These are phyloP conservation scores for Vitis rupestris DNA, from an alignment of 164 flowering plant species.

Conservation along the genomic window DNA sequence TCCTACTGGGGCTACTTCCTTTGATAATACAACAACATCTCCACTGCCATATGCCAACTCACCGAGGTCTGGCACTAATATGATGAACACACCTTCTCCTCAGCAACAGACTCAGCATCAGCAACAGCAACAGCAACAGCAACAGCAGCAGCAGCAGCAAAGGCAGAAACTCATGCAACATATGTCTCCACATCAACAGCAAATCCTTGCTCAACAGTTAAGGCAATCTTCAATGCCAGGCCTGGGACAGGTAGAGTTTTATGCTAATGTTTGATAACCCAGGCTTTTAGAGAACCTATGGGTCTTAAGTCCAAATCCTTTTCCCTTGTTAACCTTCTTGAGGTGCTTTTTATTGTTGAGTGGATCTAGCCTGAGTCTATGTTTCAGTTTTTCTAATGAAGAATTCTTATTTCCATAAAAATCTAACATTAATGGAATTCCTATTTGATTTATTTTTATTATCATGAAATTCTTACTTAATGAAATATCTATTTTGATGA, in stretches of 20 bases:
- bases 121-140: constrained; percentile 59
- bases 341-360: no score
- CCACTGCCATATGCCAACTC: constrained; percentile 93
- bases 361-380: no score
- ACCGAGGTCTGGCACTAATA: constrained; percentile 75
- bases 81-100: constrained; percentile 95
- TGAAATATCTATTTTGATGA: no score
- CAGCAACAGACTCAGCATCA: constrained; percentile 75
- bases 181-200: constrained; percentile 75
- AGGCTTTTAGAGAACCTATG: no score
- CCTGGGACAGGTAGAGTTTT: constrained; percentile 57
- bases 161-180: constrained; percentile 66
- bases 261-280: no score
- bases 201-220: constrained; percentile 74
- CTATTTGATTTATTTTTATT: no score
- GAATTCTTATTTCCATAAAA: no score
- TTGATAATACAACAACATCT: constrained; percentile 74
- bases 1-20: constrained; percentile 47
- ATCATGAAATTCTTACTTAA: no score
- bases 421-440: no score
- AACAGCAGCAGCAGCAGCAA: constrained; percentile 52
- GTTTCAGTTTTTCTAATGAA: no score
- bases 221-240: constrained; percentile 74
- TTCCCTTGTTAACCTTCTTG: no score
- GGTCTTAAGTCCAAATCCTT: no score